A percentile compares a stretch with the other conserved stretches of the same genome.
phyloP scores from a whole-genome alignment of 805 yeast species.

The Yamadazyma endophytica region DNA sequence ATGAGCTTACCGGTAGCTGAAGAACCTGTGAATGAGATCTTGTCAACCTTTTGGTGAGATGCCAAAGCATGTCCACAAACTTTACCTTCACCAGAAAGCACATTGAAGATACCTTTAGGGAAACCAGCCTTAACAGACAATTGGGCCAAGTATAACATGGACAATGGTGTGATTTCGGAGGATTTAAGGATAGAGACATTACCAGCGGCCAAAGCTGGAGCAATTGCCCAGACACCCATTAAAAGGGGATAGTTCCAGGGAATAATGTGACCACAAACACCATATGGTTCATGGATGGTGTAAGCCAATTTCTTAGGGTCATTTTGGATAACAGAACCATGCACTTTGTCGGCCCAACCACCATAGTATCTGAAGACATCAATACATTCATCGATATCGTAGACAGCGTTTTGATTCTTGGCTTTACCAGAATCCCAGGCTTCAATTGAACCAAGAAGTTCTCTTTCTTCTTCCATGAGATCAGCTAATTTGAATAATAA shows the following conservation, averaged over 20 bases:
- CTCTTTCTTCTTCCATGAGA: conserved; percentile 27
- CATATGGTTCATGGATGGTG: conserved; percentile 58
- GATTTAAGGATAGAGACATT: conserved; percentile 69
- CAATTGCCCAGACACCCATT: conserved; percentile 79
- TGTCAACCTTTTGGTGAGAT: conserved; percentile 52
- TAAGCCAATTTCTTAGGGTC: conserved; percentile 54
- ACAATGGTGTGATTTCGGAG: conserved; percentile 73
- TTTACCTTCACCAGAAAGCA: conserved; percentile 65
- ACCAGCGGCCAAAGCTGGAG: conserved; percentile 80
- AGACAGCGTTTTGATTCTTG: conserved; percentile 41
- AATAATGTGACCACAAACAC: conserved; percentile 44
- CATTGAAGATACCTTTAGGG: conserved; percentile 74
- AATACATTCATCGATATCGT: conserved; percentile 46
- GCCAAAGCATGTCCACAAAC: conserved; percentile 69
- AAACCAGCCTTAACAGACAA: conserved; percentile 63
- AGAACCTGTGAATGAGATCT: conserved; percentile 64
- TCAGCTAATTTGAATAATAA: conserved; percentile 36
- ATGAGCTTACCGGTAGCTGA: conserved; percentile 64
- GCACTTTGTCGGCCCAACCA: conserved; percentile 59
- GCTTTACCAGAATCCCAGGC: conserved; percentile 50
- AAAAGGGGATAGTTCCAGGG: conserved; percentile 48
- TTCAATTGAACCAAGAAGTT: conserved; percentile 34
- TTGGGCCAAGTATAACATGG: conserved; percentile 57
- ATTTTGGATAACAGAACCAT: conserved; percentile 43
- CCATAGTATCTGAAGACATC: conserved; percentile 50